Base-by-base conservation (phyloP, 176 grass and related monocot species). In the Oryza longistaminata region DNA sequence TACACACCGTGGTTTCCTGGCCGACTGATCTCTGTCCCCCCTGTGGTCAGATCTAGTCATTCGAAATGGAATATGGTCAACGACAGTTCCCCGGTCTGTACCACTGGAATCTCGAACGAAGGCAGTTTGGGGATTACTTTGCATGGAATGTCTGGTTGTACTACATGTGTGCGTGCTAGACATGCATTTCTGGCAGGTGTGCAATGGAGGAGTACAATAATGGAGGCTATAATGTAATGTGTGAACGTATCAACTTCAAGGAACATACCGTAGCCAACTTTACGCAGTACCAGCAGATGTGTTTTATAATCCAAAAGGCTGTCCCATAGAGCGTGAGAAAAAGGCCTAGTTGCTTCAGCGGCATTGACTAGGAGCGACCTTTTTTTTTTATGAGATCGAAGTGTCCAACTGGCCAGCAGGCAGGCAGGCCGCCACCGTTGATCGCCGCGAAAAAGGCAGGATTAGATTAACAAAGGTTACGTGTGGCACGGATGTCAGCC, bases 381-480 rank as follows among this genome's bases (percentile, higher is more conserved):
- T 19, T 78, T 19, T 78, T n/a, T 68, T 88, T 88, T 84, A 80
- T 69, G 69, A 9, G 45, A 39, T 80, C 75, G 21, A 62, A 69
- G 70, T 45, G 16, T 11, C 13, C 44, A 55, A 45, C 6, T 7
- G 71, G 21, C 43, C 42, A 26, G 42, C 71, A 71, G 77, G 70
- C 40, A 70, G 39, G 39, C 39, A 7, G 7, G 60, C 77, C 70
- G 60, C 77, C 70, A 74, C 69, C 69, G 53, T 53, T 15, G 73
- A 15, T 21, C 53, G 53, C 17, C 7, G 6, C 1, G 12, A 22
- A 39, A 17, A 58, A 21, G 2, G 29, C 21, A 24, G 2, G 22
- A 33, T 64, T 4, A 16, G 62, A 49, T 50, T 25, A 79, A 44
- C 34, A n/a, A n/a, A 9, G 17, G 29, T 11, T 64, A 69, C 1